Evolutionary conservation across 352 stramenopile species (phyloP), one percentile per base, ranked within the genome.

Genomic region (Globisporangium perplexum): DNA sequence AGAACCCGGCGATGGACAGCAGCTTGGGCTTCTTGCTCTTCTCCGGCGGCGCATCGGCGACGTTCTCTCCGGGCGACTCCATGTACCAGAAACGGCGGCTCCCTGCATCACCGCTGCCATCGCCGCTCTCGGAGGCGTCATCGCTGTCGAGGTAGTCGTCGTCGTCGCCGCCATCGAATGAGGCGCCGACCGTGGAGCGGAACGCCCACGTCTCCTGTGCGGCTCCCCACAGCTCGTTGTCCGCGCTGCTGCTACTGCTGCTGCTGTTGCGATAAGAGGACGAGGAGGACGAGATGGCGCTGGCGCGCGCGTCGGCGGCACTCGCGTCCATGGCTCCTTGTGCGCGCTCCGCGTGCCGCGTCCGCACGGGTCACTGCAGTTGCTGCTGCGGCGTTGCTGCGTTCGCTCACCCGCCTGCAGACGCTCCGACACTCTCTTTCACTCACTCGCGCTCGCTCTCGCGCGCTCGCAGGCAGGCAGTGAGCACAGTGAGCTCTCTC

Each of bases 181-280:
- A 47, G 22, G 62, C 63, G 8, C 63, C 78, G 20, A 90, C n/a
- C 0, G 76, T 90, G 4, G 76, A 88, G 28, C 72, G 72, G 44
- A 59, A 83, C 1, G 73, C 50, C 76, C 76, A 88, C 46, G 71
- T 69, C 18, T 89, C 76, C 15, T 63, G 60, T 15, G 28, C 14
- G 18, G 41, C 17, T 8, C 17, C 24, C 7, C 7, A 36, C 31
- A 36, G 7, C 31, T 36, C 31, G 31, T 7, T 36, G 31, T 36
- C 31, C 33, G 33, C 33, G 33, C 33, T 17, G 33, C 12, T 24
- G 33, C 44, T 31, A 3, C 23, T 38, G 15, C 18, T 42, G 20
- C 11, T 36, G 4, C n/a, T 36, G 1, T 15, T 35, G 33, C 47
- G 11, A 17, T 44, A 24, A 15, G 46, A 20, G n/a, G 36, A 42